Evolutionary conservation across 768 basidiomycete genomes (phyloP).

Genomic region (Rhizopogon rudus): DNA sequence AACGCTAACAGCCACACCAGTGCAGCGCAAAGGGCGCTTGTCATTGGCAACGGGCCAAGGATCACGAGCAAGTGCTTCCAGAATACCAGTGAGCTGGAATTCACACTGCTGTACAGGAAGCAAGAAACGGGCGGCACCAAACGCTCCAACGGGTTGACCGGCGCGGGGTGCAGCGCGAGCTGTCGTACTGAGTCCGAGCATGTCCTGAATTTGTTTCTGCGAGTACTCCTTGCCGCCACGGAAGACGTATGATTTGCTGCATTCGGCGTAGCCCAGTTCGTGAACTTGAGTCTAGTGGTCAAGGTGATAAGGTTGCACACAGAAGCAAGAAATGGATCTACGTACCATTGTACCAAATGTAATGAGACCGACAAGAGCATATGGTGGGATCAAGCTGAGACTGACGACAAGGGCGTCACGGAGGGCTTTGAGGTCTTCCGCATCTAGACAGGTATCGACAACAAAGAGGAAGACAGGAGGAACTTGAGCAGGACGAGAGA

Average conservation of each 20-base stretch:
- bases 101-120: conserved; percentile 91
- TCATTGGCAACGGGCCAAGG: conserved; percentile 98
- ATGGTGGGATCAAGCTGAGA: conserved; percentile 88
- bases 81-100: conserved; percentile 90
- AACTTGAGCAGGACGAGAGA: conserved; percentile 82
- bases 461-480: conserved; percentile 98
- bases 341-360: conserved; percentile 96
- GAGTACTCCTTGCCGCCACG: conserved; percentile 95
- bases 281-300: conserved; percentile 85
- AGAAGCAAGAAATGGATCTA: conserved; percentile 2
- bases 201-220: conserved; percentile 96
- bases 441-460: conserved; percentile 94
- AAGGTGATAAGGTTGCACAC: neutral
- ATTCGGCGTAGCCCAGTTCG: conserved; percentile 94
- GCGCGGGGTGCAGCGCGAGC: conserved; percentile 83
- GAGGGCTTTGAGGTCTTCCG: conserved; percentile 93
- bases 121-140: conserved; percentile 87
- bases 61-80: conserved; percentile 83
- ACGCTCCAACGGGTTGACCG: conserved; percentile 76
- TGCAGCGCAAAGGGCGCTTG: conserved; percentile 89
- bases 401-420: conserved; percentile 94
- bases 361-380: conserved; percentile 91
- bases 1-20: conserved; percentile 90
- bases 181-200: conserved; percentile 79
- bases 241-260: conserved; percentile 98